Evolutionary conservation across 768 basidiomycete genomes (phyloP).

Genomic region (Lactarius indigo): DNA sequence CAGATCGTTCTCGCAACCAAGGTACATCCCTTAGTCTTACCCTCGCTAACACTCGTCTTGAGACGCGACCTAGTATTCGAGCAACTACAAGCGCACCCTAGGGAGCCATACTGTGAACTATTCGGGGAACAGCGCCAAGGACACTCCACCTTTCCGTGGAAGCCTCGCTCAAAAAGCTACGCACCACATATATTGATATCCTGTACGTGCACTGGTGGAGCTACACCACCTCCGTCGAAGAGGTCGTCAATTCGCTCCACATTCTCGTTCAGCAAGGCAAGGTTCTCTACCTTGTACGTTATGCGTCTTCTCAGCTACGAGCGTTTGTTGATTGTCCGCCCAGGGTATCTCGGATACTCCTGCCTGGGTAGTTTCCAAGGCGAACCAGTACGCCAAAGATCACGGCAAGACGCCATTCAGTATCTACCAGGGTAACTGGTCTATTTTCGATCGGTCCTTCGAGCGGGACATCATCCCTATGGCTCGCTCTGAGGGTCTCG

Average conservation of each 20-base stretch:
- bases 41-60: neutral
- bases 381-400: conserved; percentile 40
- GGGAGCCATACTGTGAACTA: conserved; percentile 31
- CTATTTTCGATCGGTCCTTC: conserved; percentile 35
- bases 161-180: conserved; percentile 45
- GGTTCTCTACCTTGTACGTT: conserved; percentile 36
- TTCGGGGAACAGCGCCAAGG: conserved; percentile 43
- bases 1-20: conserved; percentile 48
- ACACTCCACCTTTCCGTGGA: conserved; percentile 38
- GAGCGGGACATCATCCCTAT: conserved; percentile 42
- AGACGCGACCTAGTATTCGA: neutral
- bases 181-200: conserved; percentile 46
- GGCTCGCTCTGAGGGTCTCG: conserved; percentile 35
- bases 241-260: conserved; percentile 54
- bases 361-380: conserved; percentile 38
- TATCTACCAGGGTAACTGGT: conserved; percentile 38
- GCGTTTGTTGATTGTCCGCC: too few species aligned
- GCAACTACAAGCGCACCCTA: conserved; percentile 26
- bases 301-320: neutral
- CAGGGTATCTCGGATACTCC: conserved; percentile 30
- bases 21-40: neutral
- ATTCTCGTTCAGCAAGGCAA: conserved; percentile 48
- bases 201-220: conserved; percentile 51
- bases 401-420: conserved; percentile 38
- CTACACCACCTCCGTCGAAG: conserved; percentile 48